These are phyloP conservation scores for Penicillium fimorum DNA, from an alignment of 495 filamentous ascomycete genomes.

Conservation along the genomic window DNA sequence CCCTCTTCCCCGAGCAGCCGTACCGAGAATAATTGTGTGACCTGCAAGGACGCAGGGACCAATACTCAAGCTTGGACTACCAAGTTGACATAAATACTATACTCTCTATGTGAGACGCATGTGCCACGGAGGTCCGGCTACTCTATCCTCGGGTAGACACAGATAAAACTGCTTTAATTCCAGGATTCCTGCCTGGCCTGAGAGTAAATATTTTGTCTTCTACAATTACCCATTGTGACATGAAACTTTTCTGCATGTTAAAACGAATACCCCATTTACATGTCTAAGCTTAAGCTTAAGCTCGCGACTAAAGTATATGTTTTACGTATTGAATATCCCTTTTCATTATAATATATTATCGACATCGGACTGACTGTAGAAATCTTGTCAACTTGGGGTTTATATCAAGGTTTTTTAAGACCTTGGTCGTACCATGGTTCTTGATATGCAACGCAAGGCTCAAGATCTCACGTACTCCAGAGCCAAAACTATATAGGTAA, in stretches of 20 bases:
- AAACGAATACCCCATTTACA: neutral
- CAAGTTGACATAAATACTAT: neutral
- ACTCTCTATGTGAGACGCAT: neutral
- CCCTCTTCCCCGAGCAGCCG: slow-evolving; percentile 14
- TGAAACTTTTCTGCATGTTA: neutral
- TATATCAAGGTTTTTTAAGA: neutral
- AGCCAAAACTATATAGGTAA: neutral
- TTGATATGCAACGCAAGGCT: neutral
- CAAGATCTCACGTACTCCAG: neutral
- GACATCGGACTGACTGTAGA: neutral
- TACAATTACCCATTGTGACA: neutral
- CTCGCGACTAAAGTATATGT: neutral
- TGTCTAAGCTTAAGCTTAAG: neutral
- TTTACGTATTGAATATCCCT: neutral
- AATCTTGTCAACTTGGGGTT: slow-evolving; percentile 3
- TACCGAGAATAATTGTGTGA: slow-evolving; percentile 25
- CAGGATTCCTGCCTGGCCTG: neutral
- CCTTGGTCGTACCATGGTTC: slow-evolving; percentile 6
- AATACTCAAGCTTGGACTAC: slow-evolving; percentile 19
- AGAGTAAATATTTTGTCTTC: neutral
- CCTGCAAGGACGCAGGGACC: slow-evolving; percentile 24
- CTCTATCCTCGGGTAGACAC: slow-evolving; percentile 1
- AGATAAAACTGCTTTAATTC: neutral
- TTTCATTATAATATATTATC: too few relatives aligned
- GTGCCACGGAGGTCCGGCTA: slow-evolving; percentile 1